These are phyloP conservation scores for Carex kokanica DNA, from an alignment of 176 grass and related monocot species.

Conservation along the genomic window DNA sequence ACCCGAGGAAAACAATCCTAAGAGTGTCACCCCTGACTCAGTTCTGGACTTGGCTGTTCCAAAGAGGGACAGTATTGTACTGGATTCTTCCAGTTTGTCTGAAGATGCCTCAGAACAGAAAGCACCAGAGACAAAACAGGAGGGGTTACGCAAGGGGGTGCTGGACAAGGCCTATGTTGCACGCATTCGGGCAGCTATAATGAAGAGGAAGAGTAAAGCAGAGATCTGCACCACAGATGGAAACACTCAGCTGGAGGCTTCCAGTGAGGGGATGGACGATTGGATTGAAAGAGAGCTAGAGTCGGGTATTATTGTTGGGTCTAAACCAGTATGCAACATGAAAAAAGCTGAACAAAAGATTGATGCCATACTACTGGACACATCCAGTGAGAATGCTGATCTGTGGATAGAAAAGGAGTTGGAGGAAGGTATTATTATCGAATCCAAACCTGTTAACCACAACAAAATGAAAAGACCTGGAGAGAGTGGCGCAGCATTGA, in stretches of 20 bases:
- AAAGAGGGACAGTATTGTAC: background rate
- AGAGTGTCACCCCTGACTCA: slow-evolving; percentile 1
- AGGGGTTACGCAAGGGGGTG: background rate
- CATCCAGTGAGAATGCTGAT: slow-evolving; percentile 20
- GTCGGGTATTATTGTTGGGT: slow-evolving; percentile 44
- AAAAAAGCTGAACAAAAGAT: slow-evolving; percentile 29
- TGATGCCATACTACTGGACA: background rate
- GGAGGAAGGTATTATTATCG: slow-evolving; percentile 48
- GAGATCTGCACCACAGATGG: background rate
- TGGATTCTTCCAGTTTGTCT: background rate
- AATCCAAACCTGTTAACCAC: slow-evolving; percentile 20
- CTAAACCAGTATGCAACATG: slow-evolving; percentile 32
- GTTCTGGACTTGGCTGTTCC: background rate
- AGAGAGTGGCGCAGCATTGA: background rate
- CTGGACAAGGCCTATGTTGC: slow-evolving; percentile 4
- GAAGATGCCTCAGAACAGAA: slow-evolving; percentile 4
- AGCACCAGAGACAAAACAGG: background rate
- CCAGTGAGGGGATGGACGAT: slow-evolving; percentile 29
- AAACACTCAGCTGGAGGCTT: background rate
- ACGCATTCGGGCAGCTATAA: background rate
- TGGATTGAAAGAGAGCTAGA: slow-evolving; percentile 65
- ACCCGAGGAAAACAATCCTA: background rate
- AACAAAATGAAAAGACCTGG: background rate
- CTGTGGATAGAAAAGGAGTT: slow-evolving; percentile 58
- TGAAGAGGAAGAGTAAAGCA: slow-evolving; percentile 11